Base-by-base conservation (phyloP, 2,329 filamentous ascomycete genomes). In the Chrysoporthe puriensis region DNA sequence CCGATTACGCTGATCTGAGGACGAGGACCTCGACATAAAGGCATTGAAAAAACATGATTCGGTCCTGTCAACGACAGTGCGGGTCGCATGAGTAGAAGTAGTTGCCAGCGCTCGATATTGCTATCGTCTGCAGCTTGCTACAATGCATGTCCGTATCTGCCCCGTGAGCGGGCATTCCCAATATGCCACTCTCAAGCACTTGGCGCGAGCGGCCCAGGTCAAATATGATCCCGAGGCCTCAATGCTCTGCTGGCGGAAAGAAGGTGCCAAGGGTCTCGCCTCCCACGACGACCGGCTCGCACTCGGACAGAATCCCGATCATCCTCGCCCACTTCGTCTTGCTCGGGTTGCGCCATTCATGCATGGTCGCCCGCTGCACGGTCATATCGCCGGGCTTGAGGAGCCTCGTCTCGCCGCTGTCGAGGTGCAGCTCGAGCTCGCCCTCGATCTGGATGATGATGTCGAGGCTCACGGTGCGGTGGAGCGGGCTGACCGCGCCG, bases 391-490 rank as follows among this genome's bases (percentile, higher is more conserved):
- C 62, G 3, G 21, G 62, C 16, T n/a, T 32, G 16, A 56, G 36
- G n/a, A 63, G 34, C 5, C 62, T 48, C 18, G 18, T 56, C 62
- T 63, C 62, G 18, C 62, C 34, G 26, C 48, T n/a, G 48, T 63
- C 62, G 50, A 63, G 62, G 14, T 21, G 14, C 32, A 63, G 48
- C 36, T 63, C 34, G 46, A 57, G 7, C 32, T 56, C 48, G n/a
- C 50, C 62, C 69, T 84, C 82, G 5, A 85, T 70, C 11, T 85
- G 80, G 34, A 85, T 77, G 1, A 83, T 83, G 67, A 82, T 84
- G 71, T 85, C 83, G 2, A 85, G 73, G 62, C 77, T 81, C 63
- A 80, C 76, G 0, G 83, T 84, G 9, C 83, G 78, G 69, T 85
- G 82, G 76, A 84, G 80, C 2, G 79, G 73, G n/a, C 75, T 76